phyloP scores from a whole-genome alignment of 306 rosid genomes.

The Cicer arietinum region DNA sequence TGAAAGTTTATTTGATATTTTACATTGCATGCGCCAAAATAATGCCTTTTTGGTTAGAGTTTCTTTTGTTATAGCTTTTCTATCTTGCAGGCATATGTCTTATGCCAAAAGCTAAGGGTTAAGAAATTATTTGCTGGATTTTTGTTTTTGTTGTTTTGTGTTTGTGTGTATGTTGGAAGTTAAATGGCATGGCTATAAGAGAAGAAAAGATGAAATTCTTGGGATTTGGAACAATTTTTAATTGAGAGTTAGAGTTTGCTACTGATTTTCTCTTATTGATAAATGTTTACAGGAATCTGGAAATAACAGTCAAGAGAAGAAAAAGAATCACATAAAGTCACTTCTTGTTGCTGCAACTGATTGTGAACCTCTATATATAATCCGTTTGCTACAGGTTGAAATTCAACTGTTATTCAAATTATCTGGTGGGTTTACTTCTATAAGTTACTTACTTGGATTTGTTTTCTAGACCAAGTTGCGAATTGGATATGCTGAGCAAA shows the following conservation, averaged over 20 bases:
- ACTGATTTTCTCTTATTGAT: slow-evolving; percentile 22
- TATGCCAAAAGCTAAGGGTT: slow-evolving; percentile 15
- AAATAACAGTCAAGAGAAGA: slow-evolving; percentile 91
- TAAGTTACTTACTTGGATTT: slow-evolving; percentile 38
- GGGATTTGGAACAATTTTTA: slow-evolving; percentile 2
- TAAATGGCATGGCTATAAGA: slow-evolving; percentile 15
- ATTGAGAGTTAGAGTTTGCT: slow-evolving; percentile 27
- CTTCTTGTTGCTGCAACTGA: slow-evolving; percentile 95
- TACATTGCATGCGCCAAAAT: neutral
- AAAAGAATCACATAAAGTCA: slow-evolving; percentile 83
- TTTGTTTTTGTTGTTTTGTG: neutral
- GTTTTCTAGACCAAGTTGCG: slow-evolving; percentile 73
- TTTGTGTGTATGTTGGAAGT: slow-evolving; percentile 17
- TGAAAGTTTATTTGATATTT: slow-evolving; percentile 22
- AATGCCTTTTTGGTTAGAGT: slow-evolving; percentile 2
- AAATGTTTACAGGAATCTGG: slow-evolving; percentile 82
- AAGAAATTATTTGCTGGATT: neutral
- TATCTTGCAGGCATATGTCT: slow-evolving; percentile 3
- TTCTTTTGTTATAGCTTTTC: neutral
- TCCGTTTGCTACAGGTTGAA: slow-evolving; percentile 85
- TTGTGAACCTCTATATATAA: slow-evolving; percentile 86
- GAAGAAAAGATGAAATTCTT: slow-evolving; percentile 22
- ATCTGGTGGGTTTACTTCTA: slow-evolving; percentile 37
- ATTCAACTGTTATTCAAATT: slow-evolving; percentile 34
- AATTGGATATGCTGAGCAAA: slow-evolving; percentile 88